These are phyloP conservation scores for Lipomyces lipofer DNA, from an alignment of 805 yeast genomes.

Conservation along the genomic window DNA sequence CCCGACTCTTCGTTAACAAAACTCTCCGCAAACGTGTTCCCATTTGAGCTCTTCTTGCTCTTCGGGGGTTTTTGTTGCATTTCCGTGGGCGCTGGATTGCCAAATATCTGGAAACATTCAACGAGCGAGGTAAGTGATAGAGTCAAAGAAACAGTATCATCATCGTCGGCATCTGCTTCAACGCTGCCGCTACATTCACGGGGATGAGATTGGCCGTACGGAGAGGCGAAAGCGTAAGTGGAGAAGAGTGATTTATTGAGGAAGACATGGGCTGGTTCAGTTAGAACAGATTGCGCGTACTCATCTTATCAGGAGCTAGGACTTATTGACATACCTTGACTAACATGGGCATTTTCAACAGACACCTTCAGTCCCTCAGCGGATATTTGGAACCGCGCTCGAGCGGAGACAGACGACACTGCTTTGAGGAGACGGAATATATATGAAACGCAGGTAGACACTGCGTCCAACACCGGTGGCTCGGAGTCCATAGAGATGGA, in stretches of 20 bases:
- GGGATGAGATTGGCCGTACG: background rate
- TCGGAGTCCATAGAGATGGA: background rate
- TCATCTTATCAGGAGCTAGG: background rate
- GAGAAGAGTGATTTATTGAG: constrained; percentile 20
- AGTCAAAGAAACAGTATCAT: constrained; percentile 9
- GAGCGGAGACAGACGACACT: constrained; percentile 17
- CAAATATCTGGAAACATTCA: constrained; percentile 29
- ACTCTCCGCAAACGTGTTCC: background rate
- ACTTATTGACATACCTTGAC: constrained; percentile 5
- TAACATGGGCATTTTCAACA: constrained; percentile 17
- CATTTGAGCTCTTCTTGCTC: no score
- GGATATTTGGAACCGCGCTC: constrained; percentile 20
- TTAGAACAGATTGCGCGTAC: no score
- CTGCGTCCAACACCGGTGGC: constrained; percentile 23
- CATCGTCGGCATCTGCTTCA: background rate
- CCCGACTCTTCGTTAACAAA: background rate
- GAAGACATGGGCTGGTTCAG: constrained; percentile 22
- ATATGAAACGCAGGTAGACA: constrained; percentile 24
- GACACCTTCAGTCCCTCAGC: constrained; percentile 22
- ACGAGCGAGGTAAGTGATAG: constrained; percentile 22
- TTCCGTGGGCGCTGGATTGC: background rate
- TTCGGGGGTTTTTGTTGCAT: background rate
- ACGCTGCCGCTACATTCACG: background rate
- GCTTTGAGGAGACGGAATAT: constrained; percentile 24
- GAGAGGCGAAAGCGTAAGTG: constrained; percentile 13